Evolutionary conservation across 2,329 filamentous ascomycete genomes (phyloP).

Genomic region (Colletotrichum sp.): DNA sequence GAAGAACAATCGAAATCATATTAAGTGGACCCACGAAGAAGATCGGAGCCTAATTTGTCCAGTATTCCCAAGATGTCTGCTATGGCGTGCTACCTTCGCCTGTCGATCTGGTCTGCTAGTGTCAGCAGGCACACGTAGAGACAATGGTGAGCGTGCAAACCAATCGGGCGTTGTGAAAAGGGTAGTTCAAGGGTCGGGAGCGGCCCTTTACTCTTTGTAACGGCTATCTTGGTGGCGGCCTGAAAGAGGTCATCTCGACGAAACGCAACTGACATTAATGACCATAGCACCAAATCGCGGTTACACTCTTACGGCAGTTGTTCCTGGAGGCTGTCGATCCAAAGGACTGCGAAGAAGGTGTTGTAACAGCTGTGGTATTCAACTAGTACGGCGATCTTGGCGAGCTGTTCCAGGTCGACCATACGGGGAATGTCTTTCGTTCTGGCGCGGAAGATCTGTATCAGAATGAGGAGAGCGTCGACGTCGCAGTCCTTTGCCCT

Average conservation of each 20-base stretch:
- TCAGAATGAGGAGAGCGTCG: slow-evolving; percentile 30
- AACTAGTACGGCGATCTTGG: slow-evolving; percentile 30
- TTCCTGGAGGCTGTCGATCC: slow-evolving; percentile 8
- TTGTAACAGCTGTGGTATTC: slow-evolving; percentile 33
- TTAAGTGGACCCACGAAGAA: background rate
- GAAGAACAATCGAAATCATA: background rate
- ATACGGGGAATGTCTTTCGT: slow-evolving; percentile 21
- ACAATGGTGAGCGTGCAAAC: too few species aligned
- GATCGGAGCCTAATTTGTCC: background rate
- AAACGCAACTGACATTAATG: slow-evolving; percentile 23
- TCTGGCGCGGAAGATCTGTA: slow-evolving; percentile 32
- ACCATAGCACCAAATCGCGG: background rate
- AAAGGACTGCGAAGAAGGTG: slow-evolving; percentile 12
- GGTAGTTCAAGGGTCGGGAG: background rate
- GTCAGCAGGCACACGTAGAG: too few species aligned
- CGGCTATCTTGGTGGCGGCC: slow-evolving; percentile 11
- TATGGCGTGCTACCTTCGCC: background rate
- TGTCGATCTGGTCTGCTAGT: background rate
- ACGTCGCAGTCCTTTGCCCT: slow-evolving; percentile 27
- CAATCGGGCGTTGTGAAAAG: too few species aligned
- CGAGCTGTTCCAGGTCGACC: slow-evolving; percentile 26
- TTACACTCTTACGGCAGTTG: slow-evolving; percentile 2
- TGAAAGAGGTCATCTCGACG: background rate
- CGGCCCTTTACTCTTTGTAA: background rate
- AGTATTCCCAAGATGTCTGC: background rate